phyloP scores from a whole-genome alignment of 805 yeast genomes.

The Millerozyma miso region DNA sequence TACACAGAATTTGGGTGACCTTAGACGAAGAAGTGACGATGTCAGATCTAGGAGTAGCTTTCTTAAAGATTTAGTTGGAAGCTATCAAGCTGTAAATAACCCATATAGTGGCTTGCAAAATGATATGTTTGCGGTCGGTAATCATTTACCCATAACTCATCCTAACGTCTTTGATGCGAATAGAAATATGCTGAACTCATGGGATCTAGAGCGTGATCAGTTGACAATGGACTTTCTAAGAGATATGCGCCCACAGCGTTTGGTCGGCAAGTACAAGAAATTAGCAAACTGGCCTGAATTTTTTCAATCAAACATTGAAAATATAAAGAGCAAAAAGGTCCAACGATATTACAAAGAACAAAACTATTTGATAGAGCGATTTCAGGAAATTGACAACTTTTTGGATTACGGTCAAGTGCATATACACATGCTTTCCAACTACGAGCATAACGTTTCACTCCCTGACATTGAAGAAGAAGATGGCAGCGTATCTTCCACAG shows the following conservation, averaged over 20 bases:
- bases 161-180: not conserved
- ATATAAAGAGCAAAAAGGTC: slow-evolving; percentile 21
- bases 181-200: not conserved
- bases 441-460: slow-evolving; percentile 21
- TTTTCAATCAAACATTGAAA: slow-evolving; percentile 12
- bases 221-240: slow-evolving; percentile 3
- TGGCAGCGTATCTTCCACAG: not conserved
- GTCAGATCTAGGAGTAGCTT: not conserved
- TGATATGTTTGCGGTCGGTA: not conserved
- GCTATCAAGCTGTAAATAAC: not conserved
- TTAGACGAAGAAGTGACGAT: not conserved
- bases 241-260: slow-evolving; percentile 26
- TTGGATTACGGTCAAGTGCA: slow-evolving; percentile 67
- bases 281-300: slow-evolving; percentile 30
- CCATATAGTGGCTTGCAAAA: not conserved
- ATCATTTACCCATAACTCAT: not conserved
- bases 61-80: not conserved
- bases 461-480: slow-evolving; percentile 5
- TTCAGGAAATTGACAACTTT: slow-evolving; percentile 56
- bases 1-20: not conserved
- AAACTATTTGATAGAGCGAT: slow-evolving; percentile 55
- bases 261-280: slow-evolving; percentile 29
- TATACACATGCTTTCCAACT: slow-evolving; percentile 57
- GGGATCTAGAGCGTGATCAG: not conserved
- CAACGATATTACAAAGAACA: slow-evolving; percentile 51